Percentiles rank a stretch among this genome's conserved stretches.
Conservation (phyloP, 805 yeast species). For the Peterozyma toletana region DNA sequence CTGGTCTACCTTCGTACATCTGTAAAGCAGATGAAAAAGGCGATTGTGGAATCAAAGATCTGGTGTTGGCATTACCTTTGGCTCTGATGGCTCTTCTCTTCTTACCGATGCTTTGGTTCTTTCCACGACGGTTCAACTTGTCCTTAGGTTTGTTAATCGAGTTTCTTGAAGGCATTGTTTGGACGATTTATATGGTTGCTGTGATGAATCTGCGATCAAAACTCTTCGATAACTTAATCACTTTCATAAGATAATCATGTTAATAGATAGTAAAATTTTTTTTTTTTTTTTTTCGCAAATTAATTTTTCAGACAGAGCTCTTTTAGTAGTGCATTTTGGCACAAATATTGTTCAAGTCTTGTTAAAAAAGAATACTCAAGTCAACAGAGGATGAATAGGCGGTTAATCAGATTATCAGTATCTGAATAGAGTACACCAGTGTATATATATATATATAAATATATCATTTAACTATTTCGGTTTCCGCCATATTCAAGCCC, state of each 20-base stretch:
- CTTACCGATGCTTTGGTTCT: constrained; percentile 40
- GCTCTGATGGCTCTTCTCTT: constrained; percentile 37
- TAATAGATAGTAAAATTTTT: too few relatives aligned
- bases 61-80: constrained; percentile 10
- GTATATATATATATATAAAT: neutral
- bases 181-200: too few relatives aligned
- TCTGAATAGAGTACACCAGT: neutral
- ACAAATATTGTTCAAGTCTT: too few relatives aligned
- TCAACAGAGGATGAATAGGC: too few relatives aligned
- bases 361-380: too few relatives aligned
- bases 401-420: too few relatives aligned
- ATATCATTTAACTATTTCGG: neutral
- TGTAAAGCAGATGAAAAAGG: constrained; percentile 29
- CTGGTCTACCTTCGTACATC: constrained; percentile 28
- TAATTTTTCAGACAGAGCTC: too few relatives aligned
- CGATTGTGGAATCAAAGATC: constrained; percentile 17
- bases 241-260: too few relatives aligned
- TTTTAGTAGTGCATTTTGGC: too few relatives aligned
- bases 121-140: constrained; percentile 41
- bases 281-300: too few relatives aligned
- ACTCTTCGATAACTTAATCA: too few relatives aligned
- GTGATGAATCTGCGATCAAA: too few relatives aligned
- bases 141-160: constrained; percentile 76
- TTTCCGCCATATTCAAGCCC: neutral
- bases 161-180: constrained; percentile 71